Percentiles rank a stretch among this genome's conserved stretches.
phyloP scores from a whole-genome alignment of 331 rosid species.

The Saraca asoca region DNA sequence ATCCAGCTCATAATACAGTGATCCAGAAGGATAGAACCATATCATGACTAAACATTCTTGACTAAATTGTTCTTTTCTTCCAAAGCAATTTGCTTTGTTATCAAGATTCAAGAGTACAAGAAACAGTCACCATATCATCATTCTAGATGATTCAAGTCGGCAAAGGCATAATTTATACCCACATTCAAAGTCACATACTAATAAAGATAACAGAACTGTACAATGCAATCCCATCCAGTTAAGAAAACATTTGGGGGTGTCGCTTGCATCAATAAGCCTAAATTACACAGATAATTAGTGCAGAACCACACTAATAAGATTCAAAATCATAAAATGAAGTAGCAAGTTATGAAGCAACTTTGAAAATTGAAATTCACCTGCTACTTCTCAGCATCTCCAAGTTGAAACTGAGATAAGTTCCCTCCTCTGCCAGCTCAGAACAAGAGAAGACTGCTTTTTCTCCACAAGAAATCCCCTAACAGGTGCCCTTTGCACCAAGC shows the following conservation, averaged over 20 bases:
- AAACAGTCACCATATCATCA: slow-evolving; percentile 30
- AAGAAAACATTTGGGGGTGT: slow-evolving; percentile 53
- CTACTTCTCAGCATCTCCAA: slow-evolving; percentile 75
- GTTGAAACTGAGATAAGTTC: slow-evolving; percentile 78
- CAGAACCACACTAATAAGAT: slow-evolving; percentile 32
- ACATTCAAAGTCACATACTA: slow-evolving; percentile 40
- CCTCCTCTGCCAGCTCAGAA: slow-evolving; percentile 84
- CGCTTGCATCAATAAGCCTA: slow-evolving; percentile 62
- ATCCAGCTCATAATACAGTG: background rate
- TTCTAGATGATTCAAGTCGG: slow-evolving; percentile 17
- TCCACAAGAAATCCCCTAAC: slow-evolving; percentile 87
- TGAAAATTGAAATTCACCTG: slow-evolving; percentile 34
- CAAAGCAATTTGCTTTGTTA: slow-evolving; percentile 40
- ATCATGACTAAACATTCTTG: slow-evolving; percentile 9
- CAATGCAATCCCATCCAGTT: slow-evolving; percentile 57
- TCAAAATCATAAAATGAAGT: slow-evolving; percentile 42
- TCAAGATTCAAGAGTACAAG: slow-evolving; percentile 46
- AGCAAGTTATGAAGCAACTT: slow-evolving; percentile 64
- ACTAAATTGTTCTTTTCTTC: slow-evolving; percentile 42
- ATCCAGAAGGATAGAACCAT: slow-evolving; percentile 10
- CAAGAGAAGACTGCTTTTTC: slow-evolving; percentile 77
- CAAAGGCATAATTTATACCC: slow-evolving; percentile 38
- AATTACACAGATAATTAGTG: slow-evolving; percentile 64
- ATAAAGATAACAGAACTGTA: slow-evolving; percentile 42
- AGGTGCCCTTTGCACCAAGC: slow-evolving; percentile 79